Conservation (phyloP, 306 rosid genomes). For the Spatholobus suberectus region DNA sequence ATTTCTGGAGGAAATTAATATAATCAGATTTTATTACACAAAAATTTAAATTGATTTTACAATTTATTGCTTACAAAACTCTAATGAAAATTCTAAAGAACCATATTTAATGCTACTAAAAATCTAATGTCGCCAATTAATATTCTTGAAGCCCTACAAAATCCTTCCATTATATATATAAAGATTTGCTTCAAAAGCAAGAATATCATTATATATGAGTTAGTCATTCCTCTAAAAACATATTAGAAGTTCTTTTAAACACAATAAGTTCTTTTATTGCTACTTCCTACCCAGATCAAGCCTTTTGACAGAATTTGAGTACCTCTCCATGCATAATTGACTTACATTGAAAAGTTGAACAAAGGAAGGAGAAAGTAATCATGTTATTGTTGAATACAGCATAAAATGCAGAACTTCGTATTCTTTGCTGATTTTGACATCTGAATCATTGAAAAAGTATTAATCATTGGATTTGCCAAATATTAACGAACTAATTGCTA, state of each 20-base stretch:
- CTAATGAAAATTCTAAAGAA: too few species aligned
- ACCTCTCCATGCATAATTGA: not conserved
- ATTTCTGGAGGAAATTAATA: too few species aligned
- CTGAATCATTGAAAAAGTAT: slow-evolving; percentile 32
- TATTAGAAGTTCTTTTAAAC: not conserved
- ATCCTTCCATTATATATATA: not conserved
- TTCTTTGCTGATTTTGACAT: slow-evolving; percentile 38
- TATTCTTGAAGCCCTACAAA: too few species aligned
- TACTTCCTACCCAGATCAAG: not conserved
- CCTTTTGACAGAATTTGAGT: not conserved
- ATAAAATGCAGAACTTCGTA: slow-evolving; percentile 33
- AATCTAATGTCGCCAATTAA: too few species aligned
- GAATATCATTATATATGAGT: not conserved
- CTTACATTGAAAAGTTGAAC: not conserved
- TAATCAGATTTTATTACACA: too few species aligned
- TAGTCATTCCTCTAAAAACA: not conserved
- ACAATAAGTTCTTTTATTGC: not conserved
- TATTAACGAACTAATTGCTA: slow-evolving; percentile 29
- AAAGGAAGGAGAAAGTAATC: slow-evolving; percentile 24
- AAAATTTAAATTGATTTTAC: too few species aligned
- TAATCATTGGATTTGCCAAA: slow-evolving; percentile 31
- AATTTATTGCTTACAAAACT: too few species aligned
- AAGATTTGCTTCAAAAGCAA: not conserved
- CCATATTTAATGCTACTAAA: too few species aligned
- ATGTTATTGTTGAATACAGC: slow-evolving; percentile 18